Conservation (phyloP, 2,329 filamentous ascomycete genomes). For the Colletotrichum salicis region DNA sequence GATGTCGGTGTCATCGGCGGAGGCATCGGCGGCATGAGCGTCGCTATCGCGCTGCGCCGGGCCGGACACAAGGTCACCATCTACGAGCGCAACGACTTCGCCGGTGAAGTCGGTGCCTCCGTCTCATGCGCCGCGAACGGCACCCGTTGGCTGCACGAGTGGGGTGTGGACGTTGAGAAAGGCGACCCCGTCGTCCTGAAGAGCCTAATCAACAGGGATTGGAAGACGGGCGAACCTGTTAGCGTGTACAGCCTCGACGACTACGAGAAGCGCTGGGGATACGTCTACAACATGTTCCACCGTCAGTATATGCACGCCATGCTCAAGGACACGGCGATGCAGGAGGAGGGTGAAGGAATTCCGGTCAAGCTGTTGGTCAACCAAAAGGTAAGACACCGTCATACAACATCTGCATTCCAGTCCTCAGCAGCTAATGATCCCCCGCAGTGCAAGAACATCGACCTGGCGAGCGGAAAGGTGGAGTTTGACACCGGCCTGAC, state of each 20-base stretch:
- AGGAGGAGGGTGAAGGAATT: constrained; percentile 61
- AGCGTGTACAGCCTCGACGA: constrained; percentile 72
- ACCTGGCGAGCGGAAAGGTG: constrained; percentile 61
- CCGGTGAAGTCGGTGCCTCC: constrained; percentile 74
- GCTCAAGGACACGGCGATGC: constrained; percentile 69
- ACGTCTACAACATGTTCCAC: constrained; percentile 76
- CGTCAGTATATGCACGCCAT: constrained; percentile 75
- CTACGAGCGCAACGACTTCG: constrained; percentile 74
- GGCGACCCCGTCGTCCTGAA: constrained; percentile 73
- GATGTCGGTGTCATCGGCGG: constrained; percentile 57
- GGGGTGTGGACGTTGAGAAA: constrained; percentile 71
- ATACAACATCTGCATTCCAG: neutral
- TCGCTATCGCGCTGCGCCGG: constrained; percentile 57
- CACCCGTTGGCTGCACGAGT: constrained; percentile 75
- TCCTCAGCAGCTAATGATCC: neutral
- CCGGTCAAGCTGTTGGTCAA: constrained; percentile 67
- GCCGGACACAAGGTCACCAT: constrained; percentile 64
- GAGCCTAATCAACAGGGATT: constrained; percentile 76
- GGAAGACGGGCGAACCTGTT: constrained; percentile 74
- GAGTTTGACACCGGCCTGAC: constrained; percentile 63
- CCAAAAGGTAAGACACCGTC: constrained; percentile 54
- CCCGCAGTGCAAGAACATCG: constrained; percentile 58
- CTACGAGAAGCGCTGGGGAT: constrained; percentile 73
- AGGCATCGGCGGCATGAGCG: constrained; percentile 60
- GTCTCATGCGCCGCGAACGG: constrained; percentile 77